Conservation (phyloP, 306 rosid species). For the Vicia villosa region DNA sequence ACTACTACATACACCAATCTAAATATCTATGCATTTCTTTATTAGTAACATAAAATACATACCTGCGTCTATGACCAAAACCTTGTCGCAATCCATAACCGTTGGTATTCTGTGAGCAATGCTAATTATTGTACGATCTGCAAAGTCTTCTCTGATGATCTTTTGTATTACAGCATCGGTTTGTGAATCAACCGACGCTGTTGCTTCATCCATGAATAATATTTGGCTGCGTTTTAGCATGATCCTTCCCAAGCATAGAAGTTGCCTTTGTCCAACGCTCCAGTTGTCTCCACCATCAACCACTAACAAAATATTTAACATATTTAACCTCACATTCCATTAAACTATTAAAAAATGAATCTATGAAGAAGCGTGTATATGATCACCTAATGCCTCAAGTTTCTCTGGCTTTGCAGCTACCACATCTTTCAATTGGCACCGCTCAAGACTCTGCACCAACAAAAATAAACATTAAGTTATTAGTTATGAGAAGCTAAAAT, state of each 20-base stretch:
- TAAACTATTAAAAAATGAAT: background rate
- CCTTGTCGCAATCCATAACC: conserved; percentile 82
- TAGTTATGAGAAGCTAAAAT: conserved; percentile 8
- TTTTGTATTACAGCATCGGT: conserved; percentile 77
- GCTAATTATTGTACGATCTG: conserved; percentile 70
- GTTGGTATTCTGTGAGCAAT: conserved; percentile 96
- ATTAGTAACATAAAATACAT: background rate
- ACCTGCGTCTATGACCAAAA: conserved; percentile 87
- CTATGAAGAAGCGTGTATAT: background rate
- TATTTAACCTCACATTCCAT: background rate
- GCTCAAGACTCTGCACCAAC: conserved; percentile 67
- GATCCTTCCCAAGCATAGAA: conserved; percentile 80
- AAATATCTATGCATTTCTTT: no score
- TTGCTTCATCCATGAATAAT: conserved; percentile 89
- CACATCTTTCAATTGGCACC: conserved; percentile 83
- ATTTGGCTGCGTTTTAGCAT: conserved; percentile 76
- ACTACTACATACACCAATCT: no score
- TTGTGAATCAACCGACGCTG: conserved; percentile 92
- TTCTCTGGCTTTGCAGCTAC: conserved; percentile 79
- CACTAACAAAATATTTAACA: conserved; percentile 42
- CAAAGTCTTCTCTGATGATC: conserved; percentile 82
- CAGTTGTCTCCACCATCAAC: conserved; percentile 85
- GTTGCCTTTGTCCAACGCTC: conserved; percentile 95
- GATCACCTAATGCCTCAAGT: conserved; percentile 72
- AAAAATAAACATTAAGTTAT: conserved; percentile 1